Evolutionary conservation across 495 filamentous ascomycete genomes (phyloP), one percentile per base, ranked within the genome.

Genomic region (Aspergillus coremiiformis): DNA sequence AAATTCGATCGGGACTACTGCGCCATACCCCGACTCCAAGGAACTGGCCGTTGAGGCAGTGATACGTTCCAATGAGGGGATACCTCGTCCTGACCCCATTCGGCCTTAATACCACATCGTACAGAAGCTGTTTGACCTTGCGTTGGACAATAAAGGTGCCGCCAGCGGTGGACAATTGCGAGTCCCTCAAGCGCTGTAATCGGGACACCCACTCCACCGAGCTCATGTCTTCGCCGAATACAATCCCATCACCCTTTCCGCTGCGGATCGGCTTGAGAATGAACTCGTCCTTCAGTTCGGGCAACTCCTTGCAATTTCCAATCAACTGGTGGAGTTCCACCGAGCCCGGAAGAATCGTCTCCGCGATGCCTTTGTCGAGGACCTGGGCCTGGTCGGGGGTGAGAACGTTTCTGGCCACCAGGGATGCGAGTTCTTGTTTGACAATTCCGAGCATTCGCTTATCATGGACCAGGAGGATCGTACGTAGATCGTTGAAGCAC

Each of bases 361-460:
- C 47, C 14, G 44, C 49, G 15, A 69, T 60, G 21, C 58, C 59
- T 14, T 46, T 45, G 1, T 52, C 45, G 4, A 41, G 37, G n/a
- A 10, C 19, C 1, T 41, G 1, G 1, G 14, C n/a, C 17, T 41
- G 37, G 5, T 15, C 15, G 1, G 7, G 5, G 0, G 61, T 62
- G 19, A 74, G 44, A 4, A 63, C 56, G 2, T 46, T 27, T n/a
- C 29, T 22, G 11, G 29, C 9, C 0, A 71, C 61, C 2, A 73
- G 53, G 11, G 35, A n/a, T n/a, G 52, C 45, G 1, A 73, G 47
- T 41, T 74, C 68, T 32, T 69, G 59, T 8, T 33, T 51, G 1
- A 74, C 35, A 14, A 74, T 62, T 4, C 68, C 67, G 1, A 74
- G 58, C 52, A 74, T 69, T 0, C 71, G 59, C 32, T 74, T 74